Percentiles rank a stretch among this genome's conserved stretches.
Evolutionary conservation across 805 yeast genomes (phyloP).

Genomic region (Phaffomyces thermotolerans): DNA sequence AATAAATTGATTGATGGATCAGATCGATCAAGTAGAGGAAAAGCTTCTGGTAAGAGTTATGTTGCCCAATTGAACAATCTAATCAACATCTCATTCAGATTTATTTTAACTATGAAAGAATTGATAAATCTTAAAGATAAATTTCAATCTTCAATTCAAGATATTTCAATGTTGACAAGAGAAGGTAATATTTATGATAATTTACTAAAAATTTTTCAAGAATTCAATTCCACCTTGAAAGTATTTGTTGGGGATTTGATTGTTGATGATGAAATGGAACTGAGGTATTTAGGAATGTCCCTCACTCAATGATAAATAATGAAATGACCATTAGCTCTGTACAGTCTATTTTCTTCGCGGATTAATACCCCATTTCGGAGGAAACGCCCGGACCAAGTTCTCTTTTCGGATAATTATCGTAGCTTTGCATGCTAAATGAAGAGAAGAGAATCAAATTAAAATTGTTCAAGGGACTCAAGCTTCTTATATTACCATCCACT

Average conservation of each 20-base stretch:
- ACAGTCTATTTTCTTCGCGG: no score
- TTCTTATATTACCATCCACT: no score
- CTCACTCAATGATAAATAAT: slow-evolving; percentile 13
- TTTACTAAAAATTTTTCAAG: slow-evolving; percentile 35
- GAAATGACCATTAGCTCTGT: no score
- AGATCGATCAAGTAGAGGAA: slow-evolving; percentile 25
- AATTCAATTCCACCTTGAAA: slow-evolving; percentile 36
- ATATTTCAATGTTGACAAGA: slow-evolving; percentile 7
- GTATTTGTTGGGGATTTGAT: slow-evolving; percentile 44
- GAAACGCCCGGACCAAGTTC: no score
- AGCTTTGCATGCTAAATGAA: no score
- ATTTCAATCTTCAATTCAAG: slow-evolving; percentile 12
- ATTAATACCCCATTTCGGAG: no score
- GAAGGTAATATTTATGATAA: slow-evolving; percentile 28
- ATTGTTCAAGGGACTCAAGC: no score
- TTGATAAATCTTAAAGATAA: slow-evolving; percentile 25
- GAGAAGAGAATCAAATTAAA: no score
- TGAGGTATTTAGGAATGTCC: slow-evolving; percentile 39
- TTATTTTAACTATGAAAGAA: slow-evolving; percentile 31
- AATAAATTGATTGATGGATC: slow-evolving; percentile 29
- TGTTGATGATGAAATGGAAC: slow-evolving; percentile 41
- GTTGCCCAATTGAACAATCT: slow-evolving; percentile 35
- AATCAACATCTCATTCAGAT: slow-evolving; percentile 31
- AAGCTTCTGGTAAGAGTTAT: slow-evolving; percentile 31
- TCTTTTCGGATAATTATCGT: no score